Percentiles rank a stretch among this genome's conserved stretches.
These are phyloP conservation scores for Agapanthus africanus DNA, from an alignment of 106 monocot species.

Conservation along the genomic window DNA sequence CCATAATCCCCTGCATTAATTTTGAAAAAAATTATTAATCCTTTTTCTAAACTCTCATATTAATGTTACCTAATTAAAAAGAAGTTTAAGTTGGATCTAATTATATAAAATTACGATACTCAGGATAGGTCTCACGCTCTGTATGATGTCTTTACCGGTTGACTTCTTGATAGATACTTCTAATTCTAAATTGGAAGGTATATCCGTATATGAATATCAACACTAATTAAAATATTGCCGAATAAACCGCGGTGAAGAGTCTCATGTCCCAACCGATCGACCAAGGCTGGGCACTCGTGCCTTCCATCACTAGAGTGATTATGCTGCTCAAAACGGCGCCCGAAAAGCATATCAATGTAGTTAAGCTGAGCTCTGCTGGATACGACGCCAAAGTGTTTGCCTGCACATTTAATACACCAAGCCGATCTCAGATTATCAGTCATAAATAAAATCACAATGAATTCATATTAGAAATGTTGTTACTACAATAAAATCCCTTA, in stretches of 20 bases:
- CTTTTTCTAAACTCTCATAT: too few species aligned
- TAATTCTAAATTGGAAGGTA: background rate
- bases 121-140: too few species aligned
- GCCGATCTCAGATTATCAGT: too few species aligned
- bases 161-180: too few species aligned
- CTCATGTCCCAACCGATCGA: conserved; percentile 12
- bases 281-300: background rate
- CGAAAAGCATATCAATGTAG: conserved; percentile 9
- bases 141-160: too few species aligned
- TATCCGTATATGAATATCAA: background rate
- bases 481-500: too few species aligned
- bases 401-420: background rate
- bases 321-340: conserved; percentile 1
- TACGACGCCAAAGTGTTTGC: conserved; percentile 13
- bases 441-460: too few species aligned
- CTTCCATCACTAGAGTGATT: conserved; percentile 6
- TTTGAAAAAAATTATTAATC: background rate
- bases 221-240: conserved; percentile 2
- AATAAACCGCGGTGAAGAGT: conserved; percentile 6
- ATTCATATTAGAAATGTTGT: too few species aligned
- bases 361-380: conserved; percentile 15
- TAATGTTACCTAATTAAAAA: too few species aligned
- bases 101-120: too few species aligned
- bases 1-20: conserved; percentile 7
- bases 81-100: too few species aligned